phyloP scores from a whole-genome alignment of 495 filamentous ascomycete species.

The Lepidopterella palustris region DNA sequence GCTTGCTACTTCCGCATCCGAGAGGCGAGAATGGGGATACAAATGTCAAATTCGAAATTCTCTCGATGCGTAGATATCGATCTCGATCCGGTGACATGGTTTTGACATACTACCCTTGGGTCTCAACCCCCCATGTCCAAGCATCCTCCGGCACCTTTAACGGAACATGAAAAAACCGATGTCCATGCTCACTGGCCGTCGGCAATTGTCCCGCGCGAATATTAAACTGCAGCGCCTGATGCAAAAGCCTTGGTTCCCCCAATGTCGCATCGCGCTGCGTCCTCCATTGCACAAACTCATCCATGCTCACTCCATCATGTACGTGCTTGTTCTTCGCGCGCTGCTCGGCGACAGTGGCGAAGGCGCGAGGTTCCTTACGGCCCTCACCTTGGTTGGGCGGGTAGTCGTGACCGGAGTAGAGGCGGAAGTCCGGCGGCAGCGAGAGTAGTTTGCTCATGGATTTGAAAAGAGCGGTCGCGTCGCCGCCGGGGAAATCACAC shows the following conservation, averaged over 20 bases:
- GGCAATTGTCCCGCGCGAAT: conserved; percentile 50
- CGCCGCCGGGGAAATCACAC: conserved; percentile 56
- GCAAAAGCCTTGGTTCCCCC: conserved; percentile 47
- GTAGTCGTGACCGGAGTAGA: conserved; percentile 46
- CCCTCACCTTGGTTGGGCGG: conserved; percentile 33
- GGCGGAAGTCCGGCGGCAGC: conserved; percentile 38
- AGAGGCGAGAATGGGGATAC: no score
- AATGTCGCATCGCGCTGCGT: conserved; percentile 44
- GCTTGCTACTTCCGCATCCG: no score
- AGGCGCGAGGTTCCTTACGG: conserved; percentile 35
- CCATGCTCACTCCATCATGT: conserved; percentile 35
- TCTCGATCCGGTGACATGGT: no score
- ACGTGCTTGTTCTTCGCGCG: conserved; percentile 48
- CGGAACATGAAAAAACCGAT: conserved; percentile 42
- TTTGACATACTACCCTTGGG: conserved; percentile 5
- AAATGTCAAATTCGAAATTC: no score
- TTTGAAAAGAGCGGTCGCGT: conserved; percentile 40
- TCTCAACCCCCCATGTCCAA: conserved; percentile 6
- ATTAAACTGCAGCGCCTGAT: conserved; percentile 54
- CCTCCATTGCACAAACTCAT: conserved; percentile 47
- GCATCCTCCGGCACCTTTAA: conserved; percentile 33
- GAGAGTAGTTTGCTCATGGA: conserved; percentile 44
- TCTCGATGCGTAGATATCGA: no score
- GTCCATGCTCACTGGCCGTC: conserved; percentile 20
- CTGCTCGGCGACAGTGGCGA: conserved; percentile 48